These are phyloP conservation scores for Pichia exigua DNA, from an alignment of 805 yeast genomes.

Conservation along the genomic window DNA sequence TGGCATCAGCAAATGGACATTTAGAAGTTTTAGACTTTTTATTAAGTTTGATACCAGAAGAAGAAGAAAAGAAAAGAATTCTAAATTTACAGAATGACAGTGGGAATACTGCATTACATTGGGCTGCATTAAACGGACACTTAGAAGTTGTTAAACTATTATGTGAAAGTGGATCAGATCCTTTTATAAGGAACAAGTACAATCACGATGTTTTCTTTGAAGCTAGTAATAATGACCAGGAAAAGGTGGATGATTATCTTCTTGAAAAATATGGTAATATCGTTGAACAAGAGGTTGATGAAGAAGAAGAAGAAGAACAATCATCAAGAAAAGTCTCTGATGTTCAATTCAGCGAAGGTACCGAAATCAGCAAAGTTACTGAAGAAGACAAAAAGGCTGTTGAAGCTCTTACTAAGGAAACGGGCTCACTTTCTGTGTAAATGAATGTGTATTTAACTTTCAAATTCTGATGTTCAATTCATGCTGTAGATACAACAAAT, in stretches of 20 bases:
- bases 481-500: not conserved
- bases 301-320: conserved; percentile 28
- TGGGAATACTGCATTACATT: conserved; percentile 92
- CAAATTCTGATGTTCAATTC: not conserved
- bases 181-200: conserved; percentile 63
- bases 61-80: conserved; percentile 36
- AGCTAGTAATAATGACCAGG: conserved; percentile 73
- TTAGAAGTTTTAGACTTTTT: conserved; percentile 55
- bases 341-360: conserved; percentile 39
- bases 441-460: not conserved
- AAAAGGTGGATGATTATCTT: conserved; percentile 71
- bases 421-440: conserved; percentile 21
- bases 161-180: conserved; percentile 76
- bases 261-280: conserved; percentile 60
- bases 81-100: conserved; percentile 56
- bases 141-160: conserved; percentile 58
- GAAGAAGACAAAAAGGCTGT: conserved; percentile 38
- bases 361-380: conserved; percentile 42
- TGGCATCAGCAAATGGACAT: conserved; percentile 96
- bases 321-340: conserved; percentile 15
- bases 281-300: conserved; percentile 44
- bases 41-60: conserved; percentile 38
- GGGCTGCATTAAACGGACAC: conserved; percentile 93
- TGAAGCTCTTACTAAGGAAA: conserved; percentile 25
- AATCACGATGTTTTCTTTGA: conserved; percentile 83